These are phyloP conservation scores for Colletotrichum higginsianum DNA, from an alignment of 2,329 filamentous ascomycete species.

Conservation along the genomic window DNA sequence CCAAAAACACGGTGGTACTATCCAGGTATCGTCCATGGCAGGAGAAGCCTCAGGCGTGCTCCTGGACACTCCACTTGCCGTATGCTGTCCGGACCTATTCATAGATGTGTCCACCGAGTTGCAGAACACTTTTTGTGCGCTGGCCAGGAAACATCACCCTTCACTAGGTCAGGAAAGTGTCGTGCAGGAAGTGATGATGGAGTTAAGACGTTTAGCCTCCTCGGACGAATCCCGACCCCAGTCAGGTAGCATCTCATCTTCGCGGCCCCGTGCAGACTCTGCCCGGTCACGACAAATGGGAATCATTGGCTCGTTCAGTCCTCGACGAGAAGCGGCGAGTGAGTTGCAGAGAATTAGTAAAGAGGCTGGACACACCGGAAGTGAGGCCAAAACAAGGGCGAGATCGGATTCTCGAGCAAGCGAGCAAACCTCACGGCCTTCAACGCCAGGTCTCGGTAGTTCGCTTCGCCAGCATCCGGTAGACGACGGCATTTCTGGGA, in stretches of 20 bases:
- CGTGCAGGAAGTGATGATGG: constrained; percentile 60
- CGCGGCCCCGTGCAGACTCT: constrained; percentile 35
- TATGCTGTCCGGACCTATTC: constrained; percentile 66
- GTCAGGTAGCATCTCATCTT: not conserved
- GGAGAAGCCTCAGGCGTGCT: constrained; percentile 49
- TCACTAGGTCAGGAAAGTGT: constrained; percentile 61
- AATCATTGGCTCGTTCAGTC: constrained; percentile 37
- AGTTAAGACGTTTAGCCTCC: constrained; percentile 31
- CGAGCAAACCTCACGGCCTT: constrained; percentile 34
- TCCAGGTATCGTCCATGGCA: constrained; percentile 50
- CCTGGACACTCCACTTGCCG: constrained; percentile 51
- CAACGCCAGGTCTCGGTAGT: constrained; percentile 20
- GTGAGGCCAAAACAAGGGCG: constrained; percentile 8
- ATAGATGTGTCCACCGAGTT: constrained; percentile 64
- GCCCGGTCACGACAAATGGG: constrained; percentile 38
- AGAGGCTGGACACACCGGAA: constrained; percentile 9
- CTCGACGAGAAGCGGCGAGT: constrained; percentile 26
- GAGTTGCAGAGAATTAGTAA: constrained; percentile 21
- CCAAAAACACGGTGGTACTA: constrained; percentile 61
- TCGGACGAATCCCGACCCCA: constrained; percentile 6
- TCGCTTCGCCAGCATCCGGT: constrained; percentile 40
- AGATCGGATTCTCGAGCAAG: constrained; percentile 38
- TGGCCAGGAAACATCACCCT: constrained; percentile 58
- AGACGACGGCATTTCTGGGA: constrained; percentile 69
- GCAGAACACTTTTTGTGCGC: constrained; percentile 64